Evolutionary conservation across 2,329 filamentous ascomycete genomes (phyloP).

Genomic region (Hypocrella siamensis): DNA sequence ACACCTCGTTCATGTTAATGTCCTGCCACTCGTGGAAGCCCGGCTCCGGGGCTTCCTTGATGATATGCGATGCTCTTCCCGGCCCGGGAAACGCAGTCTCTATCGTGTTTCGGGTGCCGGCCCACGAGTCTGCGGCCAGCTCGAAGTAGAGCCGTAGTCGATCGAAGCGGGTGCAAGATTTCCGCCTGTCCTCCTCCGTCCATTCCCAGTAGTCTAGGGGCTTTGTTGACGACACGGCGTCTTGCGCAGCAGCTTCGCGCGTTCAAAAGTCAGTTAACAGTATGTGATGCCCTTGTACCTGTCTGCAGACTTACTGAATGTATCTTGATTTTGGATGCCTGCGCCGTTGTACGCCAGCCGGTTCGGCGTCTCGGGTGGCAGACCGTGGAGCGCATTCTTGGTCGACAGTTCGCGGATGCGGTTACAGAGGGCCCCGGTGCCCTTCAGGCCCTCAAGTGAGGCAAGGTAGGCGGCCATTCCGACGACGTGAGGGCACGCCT

Average conservation of each 20-base stretch:
- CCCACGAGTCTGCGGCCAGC: background rate
- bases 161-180: background rate
- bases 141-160: background rate
- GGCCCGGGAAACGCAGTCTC: background rate
- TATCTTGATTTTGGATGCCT: background rate
- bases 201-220: background rate
- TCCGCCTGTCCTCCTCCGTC: background rate
- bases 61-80: background rate
- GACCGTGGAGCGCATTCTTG: background rate
- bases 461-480: background rate
- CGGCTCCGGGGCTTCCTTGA: background rate
- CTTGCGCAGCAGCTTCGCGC: background rate
- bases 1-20: background rate
- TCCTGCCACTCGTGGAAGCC: background rate
- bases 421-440: background rate
- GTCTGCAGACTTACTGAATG: background rate
- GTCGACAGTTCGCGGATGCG: background rate
- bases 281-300: background rate
- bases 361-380: background rate
- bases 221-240: too few species aligned
- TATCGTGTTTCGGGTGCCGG: background rate
- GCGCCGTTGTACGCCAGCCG: background rate
- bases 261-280: background rate
- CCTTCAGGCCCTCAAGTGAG: background rate
- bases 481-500: background rate